Evolutionary conservation across 225 moss, liverwort and hornwort species (phyloP), one percentile per base, ranked within the genome.

Genomic region (Pleurozium schreberi): DNA sequence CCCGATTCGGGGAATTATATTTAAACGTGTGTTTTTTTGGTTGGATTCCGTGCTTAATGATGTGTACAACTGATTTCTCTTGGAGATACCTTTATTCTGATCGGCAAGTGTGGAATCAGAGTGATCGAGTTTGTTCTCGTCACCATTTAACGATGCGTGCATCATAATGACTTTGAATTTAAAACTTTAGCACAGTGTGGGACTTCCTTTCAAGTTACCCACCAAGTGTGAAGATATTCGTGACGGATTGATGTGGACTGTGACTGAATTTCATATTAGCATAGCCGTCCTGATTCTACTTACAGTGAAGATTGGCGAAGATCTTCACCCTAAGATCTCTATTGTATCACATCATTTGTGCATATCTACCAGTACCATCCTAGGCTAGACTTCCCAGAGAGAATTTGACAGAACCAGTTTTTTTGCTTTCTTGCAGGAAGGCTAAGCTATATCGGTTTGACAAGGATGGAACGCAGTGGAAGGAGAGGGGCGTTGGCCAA

Each of bases 381-480:
- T n/a, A 47, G 31, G 30, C 7, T 49, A 15, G 18, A 49, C 26
- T 38, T 88, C 11, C 16, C 10, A 12, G 47, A 67, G 18, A 47
- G 36, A 40, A n/a, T 77, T 25, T 79, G 28, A 67, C 34, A 45
- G 42, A 84, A 31, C 16, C 3, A 18, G 9, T 38, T 50, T 47
- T 50, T 71, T 64, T 31, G 26, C 47, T 75, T 22, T 13, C 8
- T 81, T 85, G 77, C 93, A 98, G 97, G 89, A 98, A 98, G 86
- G 95, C 98, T 69, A 98, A 98, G 93, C 90, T 98, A 15, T 98
- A 97, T 71, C 96, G 98, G 66, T 97, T 98, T 86, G 98, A 98
- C 83, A 97, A 96, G 90, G 98, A 98, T 14, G 98, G 97, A 55
- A 97, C 91, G 14, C 98, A 97, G 91, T 98, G 98, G 98, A 98